Base-by-base conservation (phyloP, 1,139 yeast species). In the Kazachstania sp. region DNA sequence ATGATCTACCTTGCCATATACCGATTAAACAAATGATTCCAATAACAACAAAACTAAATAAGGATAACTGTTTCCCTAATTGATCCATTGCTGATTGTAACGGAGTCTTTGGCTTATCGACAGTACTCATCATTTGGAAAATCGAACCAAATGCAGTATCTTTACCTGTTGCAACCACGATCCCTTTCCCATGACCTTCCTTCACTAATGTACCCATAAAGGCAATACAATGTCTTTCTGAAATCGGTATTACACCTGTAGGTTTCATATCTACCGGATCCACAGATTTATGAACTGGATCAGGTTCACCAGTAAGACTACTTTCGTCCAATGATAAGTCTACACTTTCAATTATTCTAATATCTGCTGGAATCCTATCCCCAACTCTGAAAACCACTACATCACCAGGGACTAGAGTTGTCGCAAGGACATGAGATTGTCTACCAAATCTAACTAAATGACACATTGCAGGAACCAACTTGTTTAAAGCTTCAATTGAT, bases 171-270 rank as follows among this genome's bases (percentile, higher is more conserved):
- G 92, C 95, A 43, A 92, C 78, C n/a, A 92, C 97, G 38, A 92
- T 74, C 50, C 97, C 98, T 3, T 83, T 63, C 18, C 97, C 98
- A 59, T 85, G 88, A 35, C 96, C 98, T 62, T 87, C 95, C 58
- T 95, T 81, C 5, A 90, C 97, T 57, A 92, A 73, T 1, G 98
- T 90, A 41, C 97, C 97, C 97, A 92, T 90, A 62, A 77, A 88
- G 1, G 95, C 97, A 55, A 88, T 84, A 51, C 82, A 80, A 18
- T 68, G 67, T 61, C 97, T 78, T 48, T 81, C 85, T 45, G 81
- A 78, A 38, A 85, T 73, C 12, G 83, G 78, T 44, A 75, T 61
- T 16, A 66, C 68, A 4, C 62, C 53, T 19, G 67, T 69, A 3
- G 61, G 57, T n/a, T 57, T 56, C 6, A 45, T 45, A 19, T 59